Evolutionary conservation across 2,329 filamentous ascomycete species (phyloP), one percentile per base, ranked within the genome.

Genomic region (Diaporthe sp.): DNA sequence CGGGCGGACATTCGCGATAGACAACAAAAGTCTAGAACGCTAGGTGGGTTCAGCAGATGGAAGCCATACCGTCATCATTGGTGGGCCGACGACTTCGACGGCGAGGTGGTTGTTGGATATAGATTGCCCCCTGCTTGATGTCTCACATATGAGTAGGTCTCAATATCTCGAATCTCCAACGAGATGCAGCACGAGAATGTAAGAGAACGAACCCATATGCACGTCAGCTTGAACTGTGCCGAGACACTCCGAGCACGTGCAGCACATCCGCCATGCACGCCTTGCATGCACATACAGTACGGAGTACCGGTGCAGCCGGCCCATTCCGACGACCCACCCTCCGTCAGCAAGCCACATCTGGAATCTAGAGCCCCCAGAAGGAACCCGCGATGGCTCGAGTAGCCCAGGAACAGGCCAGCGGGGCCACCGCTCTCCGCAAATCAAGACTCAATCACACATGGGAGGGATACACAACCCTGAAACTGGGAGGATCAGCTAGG

Each of bases 291-390:
- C 22, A 49, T 53, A 3, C 34, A 17, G 60, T 53, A 13, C 65
- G n/a, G 49, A 17, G 39, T 53, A 13, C 65, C 34, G 34, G 34
- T 13, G 65, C 49, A 70, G 65, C 49, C 65, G 65, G 65, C 65
- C 47, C 34, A 70, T 70, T 70, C 65, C 65, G 42, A 73, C 49
- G 25, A 25, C 58, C 71, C 49, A 39, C 25, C n/a, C 49, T 49
- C 12, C n/a, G n/a, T 70, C 34, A 70, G 49, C 65, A 70, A 70
- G 65, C 65, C 65, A 70, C 65, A 13, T 55, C 22, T 55, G 49
- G 65, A 42, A 42, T 55, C 49, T 22, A 25, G 17, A 25, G 37
- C 34, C 58, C 71, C 31, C 25, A 15, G 28, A 22, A 39, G 47
- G 51, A 25, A 49, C 34, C 31, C 49, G 34, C 58, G 71, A 65